A percentile compares a stretch with the other conserved stretches of the same genome.
Evolutionary conservation across 805 yeast species (phyloP).

Genomic region (Isabelozyma heimii): DNA sequence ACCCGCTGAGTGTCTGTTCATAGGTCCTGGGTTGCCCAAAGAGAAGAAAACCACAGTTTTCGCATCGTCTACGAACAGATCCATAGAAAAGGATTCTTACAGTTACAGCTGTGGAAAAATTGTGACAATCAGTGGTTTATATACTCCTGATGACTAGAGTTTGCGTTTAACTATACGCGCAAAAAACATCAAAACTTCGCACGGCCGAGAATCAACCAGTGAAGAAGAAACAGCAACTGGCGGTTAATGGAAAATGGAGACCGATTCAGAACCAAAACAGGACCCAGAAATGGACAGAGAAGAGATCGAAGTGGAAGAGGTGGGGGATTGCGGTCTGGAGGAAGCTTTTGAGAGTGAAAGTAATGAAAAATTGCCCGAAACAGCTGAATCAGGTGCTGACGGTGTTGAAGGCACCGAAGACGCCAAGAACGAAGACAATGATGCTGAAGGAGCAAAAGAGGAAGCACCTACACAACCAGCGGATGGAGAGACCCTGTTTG

Average conservation of each 20-base stretch:
- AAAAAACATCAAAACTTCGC: too few species aligned
- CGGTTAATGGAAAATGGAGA: neutral
- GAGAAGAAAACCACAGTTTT: conserved; percentile 16
- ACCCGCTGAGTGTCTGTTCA: conserved; percentile 40
- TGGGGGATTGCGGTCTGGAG: neutral
- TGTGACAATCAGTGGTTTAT: neutral
- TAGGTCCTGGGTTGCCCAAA: conserved; percentile 41
- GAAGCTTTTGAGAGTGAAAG: neutral
- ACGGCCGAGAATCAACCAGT: too few species aligned
- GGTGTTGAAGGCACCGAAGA: neutral
- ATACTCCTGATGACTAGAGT: too few species aligned
- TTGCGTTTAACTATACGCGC: too few species aligned
- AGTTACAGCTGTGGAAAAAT: neutral
- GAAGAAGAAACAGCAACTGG: neutral
- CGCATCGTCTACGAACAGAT: neutral
- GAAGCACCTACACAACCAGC: neutral
- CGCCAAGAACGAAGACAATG: neutral
- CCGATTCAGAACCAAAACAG: neutral
- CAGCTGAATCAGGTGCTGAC: neutral
- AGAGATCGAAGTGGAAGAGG: neutral
- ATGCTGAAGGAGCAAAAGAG: neutral
- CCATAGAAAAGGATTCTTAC: neutral
- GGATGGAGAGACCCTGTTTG: neutral
- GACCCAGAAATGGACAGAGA: neutral
- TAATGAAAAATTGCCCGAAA: neutral